phyloP scores from a whole-genome alignment of 2,329 filamentous ascomycete genomes.

The Sordariomycetes sp. region DNA sequence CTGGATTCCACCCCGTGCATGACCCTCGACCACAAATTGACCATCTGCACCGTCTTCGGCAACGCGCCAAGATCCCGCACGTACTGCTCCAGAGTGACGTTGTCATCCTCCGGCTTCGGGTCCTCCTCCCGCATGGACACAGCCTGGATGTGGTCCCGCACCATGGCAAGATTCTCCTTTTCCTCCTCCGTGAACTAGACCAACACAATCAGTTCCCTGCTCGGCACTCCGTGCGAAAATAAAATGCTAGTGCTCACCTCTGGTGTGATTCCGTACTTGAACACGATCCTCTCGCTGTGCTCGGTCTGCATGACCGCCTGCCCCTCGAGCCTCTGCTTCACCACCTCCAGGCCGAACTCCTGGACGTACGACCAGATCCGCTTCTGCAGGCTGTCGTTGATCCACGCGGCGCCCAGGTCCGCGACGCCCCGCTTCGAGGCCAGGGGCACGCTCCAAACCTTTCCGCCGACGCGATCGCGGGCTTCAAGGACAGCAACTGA shows the following conservation, averaged over 20 bases:
- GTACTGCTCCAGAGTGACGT: conserved; percentile 21
- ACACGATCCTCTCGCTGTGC: conserved; percentile 13
- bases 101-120: conserved; percentile 16
- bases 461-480: conserved; percentile 29
- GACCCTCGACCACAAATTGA: conserved; percentile 23
- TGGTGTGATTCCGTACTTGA: conserved; percentile 20
- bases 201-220: background rate
- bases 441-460: conserved; percentile 18
- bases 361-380: conserved; percentile 16
- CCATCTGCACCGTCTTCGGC: conserved; percentile 19
- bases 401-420: conserved; percentile 12
- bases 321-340: conserved; percentile 18
- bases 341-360: conserved; percentile 15
- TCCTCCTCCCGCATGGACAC: conserved; percentile 14
- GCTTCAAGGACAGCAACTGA: conserved; percentile 26
- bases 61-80: conserved; percentile 19
- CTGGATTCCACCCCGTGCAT: conserved; percentile 25
- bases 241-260: conserved; percentile 10
- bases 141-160: conserved; percentile 23
- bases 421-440: conserved; percentile 7
- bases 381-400: conserved; percentile 16
- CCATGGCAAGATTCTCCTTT: conserved; percentile 19
- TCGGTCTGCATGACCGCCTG: conserved; percentile 17
- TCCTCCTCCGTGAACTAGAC: conserved; percentile 18
- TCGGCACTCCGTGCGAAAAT: background rate